Evolutionary conservation across 2,329 filamentous ascomycete species (phyloP).

Genomic region (Raffaelea deltoideospora): DNA sequence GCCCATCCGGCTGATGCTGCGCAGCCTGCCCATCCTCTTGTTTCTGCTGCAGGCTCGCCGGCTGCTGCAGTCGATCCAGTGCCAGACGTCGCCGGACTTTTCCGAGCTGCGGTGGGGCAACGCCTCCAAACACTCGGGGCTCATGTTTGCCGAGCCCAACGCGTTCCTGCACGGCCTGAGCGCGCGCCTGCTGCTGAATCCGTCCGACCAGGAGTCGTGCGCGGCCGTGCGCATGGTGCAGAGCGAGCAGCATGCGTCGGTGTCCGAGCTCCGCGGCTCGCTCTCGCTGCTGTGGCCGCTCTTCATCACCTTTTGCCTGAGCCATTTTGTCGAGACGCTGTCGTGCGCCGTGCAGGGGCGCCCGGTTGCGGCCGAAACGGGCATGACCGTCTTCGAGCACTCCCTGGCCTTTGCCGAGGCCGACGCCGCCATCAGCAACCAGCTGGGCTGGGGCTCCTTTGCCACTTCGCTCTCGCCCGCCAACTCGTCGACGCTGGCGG

Average conservation of each 20-base stretch:
- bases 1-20: conserved; percentile 54
- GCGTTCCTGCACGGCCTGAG: conserved; percentile 58
- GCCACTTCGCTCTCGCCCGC: conserved; percentile 22
- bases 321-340: conserved; percentile 80
- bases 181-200: conserved; percentile 56
- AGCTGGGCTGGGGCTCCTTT: conserved; percentile 58
- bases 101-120: conserved; percentile 55
- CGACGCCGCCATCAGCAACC: conserved; percentile 70
- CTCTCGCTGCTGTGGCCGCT: conserved; percentile 62
- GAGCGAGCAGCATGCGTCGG: conserved; percentile 29
- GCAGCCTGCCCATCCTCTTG: conserved; percentile 54
- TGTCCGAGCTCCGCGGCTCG: conserved; percentile 54
- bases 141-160: conserved; percentile 57
- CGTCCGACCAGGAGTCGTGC: conserved; percentile 63
- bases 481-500: conserved; percentile 21
- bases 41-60: conserved; percentile 53
- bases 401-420: conserved; percentile 93
- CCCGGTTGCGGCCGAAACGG: conserved; percentile 67
- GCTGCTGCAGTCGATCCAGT: conserved; percentile 74
- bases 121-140: conserved; percentile 44
- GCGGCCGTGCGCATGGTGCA: conserved; percentile 58
- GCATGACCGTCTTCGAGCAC: conserved; percentile 94
- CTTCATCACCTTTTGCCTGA: conserved; percentile 54
- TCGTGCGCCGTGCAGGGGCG: conserved; percentile 79
- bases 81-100: conserved; percentile 71